Evolutionary conservation across 2,329 filamentous ascomycete genomes (phyloP), one percentile per base, ranked within the genome.

Genomic region (Hymenotorrendiella dingleyae): DNA sequence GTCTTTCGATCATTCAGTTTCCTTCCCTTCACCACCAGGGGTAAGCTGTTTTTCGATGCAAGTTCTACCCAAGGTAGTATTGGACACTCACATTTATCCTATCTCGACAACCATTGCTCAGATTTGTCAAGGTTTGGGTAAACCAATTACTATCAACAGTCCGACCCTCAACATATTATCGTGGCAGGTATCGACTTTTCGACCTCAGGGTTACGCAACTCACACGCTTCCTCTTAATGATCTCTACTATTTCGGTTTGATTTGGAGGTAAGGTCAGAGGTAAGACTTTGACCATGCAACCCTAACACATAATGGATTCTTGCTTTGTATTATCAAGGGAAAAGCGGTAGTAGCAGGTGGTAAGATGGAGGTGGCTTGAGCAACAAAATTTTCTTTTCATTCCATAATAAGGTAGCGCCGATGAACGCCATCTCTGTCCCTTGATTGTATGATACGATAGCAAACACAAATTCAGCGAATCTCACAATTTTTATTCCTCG

Each of bases 231-330:
- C n/a, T 17, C 4, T 16, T 32, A 42, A 28, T 48, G 33, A 47
- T 23, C 26, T 38, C 28, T 36, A 16, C 36, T 44, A 30, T 45
- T 41, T 33, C 40, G 35, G 47, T 49, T 56, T 50, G 52, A 56
- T 56, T 47, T 60, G 54, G 60, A 72, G 69, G 71, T 72, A 73
- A 72, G 69, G 70, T 73, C 68, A 71, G 71, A 72, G 72, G 71
- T 74, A 74, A 74, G 70, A 61, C 50, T 50, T 46, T 49, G 53
- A 55, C 54, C 52, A 55, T 49, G 48, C 54, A 47, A 56, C 52
- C 33, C 53, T 42, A 36, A 47, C 47, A 43, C 39, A 39, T 26
- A 36, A 45, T 43, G 44, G 49, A 38, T 54, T 50, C 47, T 56
- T 54, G 43, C 16, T 40, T 54, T 61, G 57, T 60, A 60, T 50